Base-by-base conservation (phyloP, 176 grass and related monocot species). In the Puya raimondii region DNA sequence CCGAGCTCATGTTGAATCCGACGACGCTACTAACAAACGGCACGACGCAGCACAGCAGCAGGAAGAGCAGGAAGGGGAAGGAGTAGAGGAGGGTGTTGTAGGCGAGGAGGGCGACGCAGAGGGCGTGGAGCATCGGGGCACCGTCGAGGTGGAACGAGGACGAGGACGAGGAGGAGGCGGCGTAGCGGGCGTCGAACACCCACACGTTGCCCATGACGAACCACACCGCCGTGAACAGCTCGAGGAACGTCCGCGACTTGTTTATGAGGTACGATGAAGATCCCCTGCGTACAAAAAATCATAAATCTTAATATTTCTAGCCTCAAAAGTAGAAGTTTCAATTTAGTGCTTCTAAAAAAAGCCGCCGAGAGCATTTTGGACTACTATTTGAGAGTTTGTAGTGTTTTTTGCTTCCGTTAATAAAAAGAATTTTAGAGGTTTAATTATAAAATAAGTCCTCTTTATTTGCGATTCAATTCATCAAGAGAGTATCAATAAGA, bases 191-290 rank as follows among this genome's bases (percentile, higher is more conserved):
- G 78, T 99, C 94, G 74, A 99, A 99, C 71, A 93, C 85, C 94
- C 94, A 99, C 49, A 99, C 94, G 69, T 99, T 99, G 17, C 89
- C 94, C 94, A 99, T 93, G 75, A 99, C 94, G 74, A 99, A 99
- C 94, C 94, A 93, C 65, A 92, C 86, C 50, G 94, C 94, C 50
- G 88, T 93, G 75, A 99, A 99, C 17, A 99, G 82, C 85, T 99
- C 94, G 63, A 99, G 78, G 82, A 93, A 88, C 52, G 80, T 86
- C 18, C 87, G 27, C 10, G 90, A 91, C 69, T 93, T 99, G 80
- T 93, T 93, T 82, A 93, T 83, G 75, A 93, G 80, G 70, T 86
- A 88, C 47, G 92, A 86, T 20, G 81, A 68, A 63, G 70, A 66
- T 71, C 91, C 90, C 72, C 72, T 50, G 16, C 68, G 48, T 6